phyloP scores from a whole-genome alignment of 2,329 filamentous ascomycete species.

The Colletotrichum karsti region DNA sequence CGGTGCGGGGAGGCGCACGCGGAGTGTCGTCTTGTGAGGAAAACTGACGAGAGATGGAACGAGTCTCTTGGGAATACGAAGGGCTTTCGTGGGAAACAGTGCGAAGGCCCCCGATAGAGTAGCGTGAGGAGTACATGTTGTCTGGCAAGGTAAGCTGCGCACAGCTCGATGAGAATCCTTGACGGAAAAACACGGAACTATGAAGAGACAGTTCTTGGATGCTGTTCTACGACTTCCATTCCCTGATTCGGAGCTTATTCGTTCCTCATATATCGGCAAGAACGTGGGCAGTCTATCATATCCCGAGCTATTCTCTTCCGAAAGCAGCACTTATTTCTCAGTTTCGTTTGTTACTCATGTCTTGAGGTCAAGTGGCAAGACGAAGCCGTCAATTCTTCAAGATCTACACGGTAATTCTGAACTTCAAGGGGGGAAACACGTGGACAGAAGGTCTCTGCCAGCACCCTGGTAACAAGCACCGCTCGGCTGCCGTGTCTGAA shows the following conservation, averaged over 20 bases:
- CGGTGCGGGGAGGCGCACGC: too few relatives aligned
- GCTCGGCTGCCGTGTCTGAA: too few relatives aligned
- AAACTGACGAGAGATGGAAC: not conserved
- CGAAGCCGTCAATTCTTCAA: not conserved
- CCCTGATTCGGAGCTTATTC: too few relatives aligned
- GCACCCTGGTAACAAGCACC: not conserved
- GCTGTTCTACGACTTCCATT: too few relatives aligned
- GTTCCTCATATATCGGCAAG: too few relatives aligned
- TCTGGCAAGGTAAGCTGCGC: not conserved
- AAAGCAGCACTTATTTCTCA: not conserved
- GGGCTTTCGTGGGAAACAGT: not conserved
- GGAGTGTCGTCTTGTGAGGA: not conserved
- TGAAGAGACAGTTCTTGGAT: not conserved
- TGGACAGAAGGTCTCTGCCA: not conserved
- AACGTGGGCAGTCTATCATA: too few relatives aligned
- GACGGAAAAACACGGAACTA: not conserved
- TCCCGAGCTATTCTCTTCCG: too few relatives aligned
- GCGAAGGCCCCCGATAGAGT: not conserved
- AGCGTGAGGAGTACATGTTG: not conserved
- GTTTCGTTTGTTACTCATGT: not conserved
- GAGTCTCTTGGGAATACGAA: not conserved
- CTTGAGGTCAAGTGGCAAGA: not conserved
- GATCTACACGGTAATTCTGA: not conserved
- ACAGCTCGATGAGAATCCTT: not conserved
- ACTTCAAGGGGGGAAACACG: not conserved